Percentiles rank a stretch among this genome's conserved stretches.
These are phyloP conservation scores for Gracilaria gracilis DNA, from an alignment of 23 red algal species.

Conservation along the genomic window DNA sequence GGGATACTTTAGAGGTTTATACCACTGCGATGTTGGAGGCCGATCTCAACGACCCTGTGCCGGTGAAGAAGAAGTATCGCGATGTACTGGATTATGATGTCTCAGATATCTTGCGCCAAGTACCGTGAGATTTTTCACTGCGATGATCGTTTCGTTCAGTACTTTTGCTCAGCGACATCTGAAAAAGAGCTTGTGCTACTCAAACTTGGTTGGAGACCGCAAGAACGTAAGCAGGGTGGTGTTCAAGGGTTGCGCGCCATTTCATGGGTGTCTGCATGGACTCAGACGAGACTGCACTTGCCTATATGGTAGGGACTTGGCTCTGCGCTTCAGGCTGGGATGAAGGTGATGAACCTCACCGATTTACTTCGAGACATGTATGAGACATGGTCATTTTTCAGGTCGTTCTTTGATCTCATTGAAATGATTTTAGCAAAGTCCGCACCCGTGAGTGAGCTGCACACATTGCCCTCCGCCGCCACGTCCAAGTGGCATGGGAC, in stretches of 20 bases:
- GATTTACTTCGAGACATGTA: conserved; percentile 81
- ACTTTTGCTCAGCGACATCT: conserved; percentile 94
- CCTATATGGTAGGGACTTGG: conserved; percentile 97
- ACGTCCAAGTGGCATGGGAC: too few relatives aligned
- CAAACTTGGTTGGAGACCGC: conserved; percentile 97
- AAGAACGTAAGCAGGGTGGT: conserved; percentile 96
- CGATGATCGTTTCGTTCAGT: conserved; percentile 88
- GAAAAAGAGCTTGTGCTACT: conserved; percentile 95
- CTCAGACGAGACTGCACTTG: conserved; percentile 94
- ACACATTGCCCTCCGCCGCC: conserved; percentile 81
- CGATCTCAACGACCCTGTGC: conserved; percentile 75
- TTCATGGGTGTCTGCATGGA: conserved; percentile 99
- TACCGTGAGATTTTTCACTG: conserved; percentile 97
- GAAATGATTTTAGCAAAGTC: conserved; percentile 97
- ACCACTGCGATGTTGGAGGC: conserved; percentile 91
- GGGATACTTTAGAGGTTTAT: conserved; percentile 91
- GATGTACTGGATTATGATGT: conserved; percentile 85
- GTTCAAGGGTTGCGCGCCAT: conserved; percentile 99
- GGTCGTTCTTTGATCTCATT: conserved; percentile 97
- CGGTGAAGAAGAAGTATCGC: conserved; percentile 84
- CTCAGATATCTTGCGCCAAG: conserved; percentile 78
- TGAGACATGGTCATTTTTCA: conserved; percentile 96
- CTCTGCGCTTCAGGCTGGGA: conserved; percentile 73
- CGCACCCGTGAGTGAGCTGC: conserved; percentile 89
- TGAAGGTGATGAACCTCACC: conserved; percentile 35